These are phyloP conservation scores for Triadica sebifera DNA, from an alignment of 345 rosid genomes.

Conservation along the genomic window DNA sequence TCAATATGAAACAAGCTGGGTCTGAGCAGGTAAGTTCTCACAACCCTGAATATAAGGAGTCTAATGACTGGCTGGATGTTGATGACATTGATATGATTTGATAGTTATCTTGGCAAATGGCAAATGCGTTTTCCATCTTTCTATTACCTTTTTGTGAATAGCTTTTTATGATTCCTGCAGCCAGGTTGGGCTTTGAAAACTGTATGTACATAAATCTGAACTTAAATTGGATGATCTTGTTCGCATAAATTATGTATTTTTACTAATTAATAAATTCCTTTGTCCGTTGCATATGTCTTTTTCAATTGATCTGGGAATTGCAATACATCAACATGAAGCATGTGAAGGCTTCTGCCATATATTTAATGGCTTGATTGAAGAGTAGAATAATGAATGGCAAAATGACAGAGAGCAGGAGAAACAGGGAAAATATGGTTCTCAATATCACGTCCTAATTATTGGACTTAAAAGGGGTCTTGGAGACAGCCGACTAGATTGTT, in stretches of 20 bases:
- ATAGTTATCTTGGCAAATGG: conserved; percentile 7
- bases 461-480: too few species aligned
- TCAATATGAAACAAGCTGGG: conserved; percentile 26
- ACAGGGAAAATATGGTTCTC: too few species aligned
- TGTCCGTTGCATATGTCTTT: neutral
- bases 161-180: conserved; percentile 27
- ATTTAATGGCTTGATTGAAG: neutral
- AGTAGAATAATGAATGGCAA: neutral
- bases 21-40: conserved; percentile 43
- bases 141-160: conserved; percentile 32
- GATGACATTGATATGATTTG: conserved; percentile 58
- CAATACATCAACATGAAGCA: neutral
- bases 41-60: conserved; percentile 49
- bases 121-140: conserved; percentile 20
- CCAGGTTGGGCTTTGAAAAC: conserved; percentile 27
- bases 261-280: neutral
- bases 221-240: conserved; percentile 23
- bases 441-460: too few species aligned
- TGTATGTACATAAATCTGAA: conserved; percentile 41
- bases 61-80: conserved; percentile 68
- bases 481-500: too few species aligned
- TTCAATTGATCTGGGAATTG: conserved; percentile 1
- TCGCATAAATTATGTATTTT: conserved; percentile 3
- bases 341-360: neutral
- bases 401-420: too few species aligned